Conservation (phyloP, 805 yeast species). For the Candida pseudoglaebosa region DNA sequence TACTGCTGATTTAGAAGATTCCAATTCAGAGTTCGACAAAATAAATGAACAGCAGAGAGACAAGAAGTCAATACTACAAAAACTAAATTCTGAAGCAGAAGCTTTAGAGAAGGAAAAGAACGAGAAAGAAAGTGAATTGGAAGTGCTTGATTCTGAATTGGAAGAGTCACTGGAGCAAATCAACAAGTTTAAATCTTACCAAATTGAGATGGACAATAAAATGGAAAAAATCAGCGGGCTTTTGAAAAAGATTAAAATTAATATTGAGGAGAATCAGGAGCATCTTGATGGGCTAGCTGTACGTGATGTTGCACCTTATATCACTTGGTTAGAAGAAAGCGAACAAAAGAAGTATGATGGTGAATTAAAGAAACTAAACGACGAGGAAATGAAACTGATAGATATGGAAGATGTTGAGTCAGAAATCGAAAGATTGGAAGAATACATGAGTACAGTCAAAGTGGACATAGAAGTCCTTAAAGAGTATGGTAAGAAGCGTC, state of each 20-base stretch:
- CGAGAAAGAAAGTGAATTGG: slow-evolving; percentile 37
- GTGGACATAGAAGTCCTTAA: slow-evolving; percentile 72
- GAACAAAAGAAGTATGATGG: slow-evolving; percentile 34
- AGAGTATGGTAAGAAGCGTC: slow-evolving; percentile 67
- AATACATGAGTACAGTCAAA: slow-evolving; percentile 49
- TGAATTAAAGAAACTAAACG: slow-evolving; percentile 41
- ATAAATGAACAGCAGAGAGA: slow-evolving; percentile 17
- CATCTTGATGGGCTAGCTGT: slow-evolving; percentile 43
- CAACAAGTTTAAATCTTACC: slow-evolving; percentile 57
- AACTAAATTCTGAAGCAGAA: slow-evolving; percentile 24
- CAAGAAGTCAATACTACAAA: slow-evolving; percentile 28
- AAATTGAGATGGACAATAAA: slow-evolving; percentile 62
- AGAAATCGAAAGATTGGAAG: slow-evolving; percentile 53
- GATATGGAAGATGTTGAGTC: slow-evolving; percentile 46
- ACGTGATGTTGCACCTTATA: slow-evolving; percentile 51
- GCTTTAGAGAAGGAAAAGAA: slow-evolving; percentile 36
- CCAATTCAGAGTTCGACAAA: slow-evolving; percentile 21
- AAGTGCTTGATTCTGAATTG: slow-evolving; percentile 22
- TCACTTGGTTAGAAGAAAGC: slow-evolving; percentile 47
- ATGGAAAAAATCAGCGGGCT: slow-evolving; percentile 52
- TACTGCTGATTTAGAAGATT: slow-evolving; percentile 39
- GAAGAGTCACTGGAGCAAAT: slow-evolving; percentile 42
- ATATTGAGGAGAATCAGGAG: slow-evolving; percentile 32
- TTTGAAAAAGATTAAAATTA: slow-evolving; percentile 34
- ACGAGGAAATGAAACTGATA: slow-evolving; percentile 47